These are phyloP conservation scores for Isoetes taiwanensis DNA, from an alignment of 75 land plant species.

Conservation along the genomic window DNA sequence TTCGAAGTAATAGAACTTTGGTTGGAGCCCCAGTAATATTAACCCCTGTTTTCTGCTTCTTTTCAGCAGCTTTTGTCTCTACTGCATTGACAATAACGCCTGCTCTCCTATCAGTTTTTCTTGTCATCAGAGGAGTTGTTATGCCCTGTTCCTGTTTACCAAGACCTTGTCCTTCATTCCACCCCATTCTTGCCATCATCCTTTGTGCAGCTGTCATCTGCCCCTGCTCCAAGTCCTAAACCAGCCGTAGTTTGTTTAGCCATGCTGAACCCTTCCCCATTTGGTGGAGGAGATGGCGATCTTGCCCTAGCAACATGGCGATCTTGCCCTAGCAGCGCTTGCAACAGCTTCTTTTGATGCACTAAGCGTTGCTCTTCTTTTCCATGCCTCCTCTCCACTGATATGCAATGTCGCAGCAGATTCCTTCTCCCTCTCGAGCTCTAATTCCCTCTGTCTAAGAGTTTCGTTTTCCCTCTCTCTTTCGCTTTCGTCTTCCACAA, in stretches of 20 bases:
- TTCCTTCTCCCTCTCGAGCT: too few relatives aligned
- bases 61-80: conserved; percentile 39
- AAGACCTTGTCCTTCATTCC: conserved; percentile 97
- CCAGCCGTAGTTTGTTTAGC: conserved; percentile 64
- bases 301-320: too few relatives aligned
- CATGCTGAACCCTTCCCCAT: conserved; percentile 42
- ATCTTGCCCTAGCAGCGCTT: too few relatives aligned
- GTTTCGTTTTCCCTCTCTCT: too few relatives aligned
- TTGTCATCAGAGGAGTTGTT: conserved; percentile 90
- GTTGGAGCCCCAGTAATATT: conserved; percentile 66
- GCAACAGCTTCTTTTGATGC: too few relatives aligned
- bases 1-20: conserved; percentile 70
- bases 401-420: too few relatives aligned
- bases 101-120: conserved; percentile 87
- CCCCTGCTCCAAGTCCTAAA: conserved; percentile 71
- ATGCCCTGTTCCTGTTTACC: conserved; percentile 98
- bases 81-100: conserved; percentile 98
- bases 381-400: too few relatives aligned
- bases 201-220: conserved; percentile 96
- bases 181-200: conserved; percentile 99
- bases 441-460: too few relatives aligned
- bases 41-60: conserved; percentile 61
- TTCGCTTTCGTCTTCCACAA: too few relatives aligned
- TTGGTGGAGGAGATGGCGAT: conserved; percentile 52
- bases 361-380: too few relatives aligned